Evolutionary conservation across 176 grass and related monocot species (phyloP).

Genomic region (Eleusine indica): DNA sequence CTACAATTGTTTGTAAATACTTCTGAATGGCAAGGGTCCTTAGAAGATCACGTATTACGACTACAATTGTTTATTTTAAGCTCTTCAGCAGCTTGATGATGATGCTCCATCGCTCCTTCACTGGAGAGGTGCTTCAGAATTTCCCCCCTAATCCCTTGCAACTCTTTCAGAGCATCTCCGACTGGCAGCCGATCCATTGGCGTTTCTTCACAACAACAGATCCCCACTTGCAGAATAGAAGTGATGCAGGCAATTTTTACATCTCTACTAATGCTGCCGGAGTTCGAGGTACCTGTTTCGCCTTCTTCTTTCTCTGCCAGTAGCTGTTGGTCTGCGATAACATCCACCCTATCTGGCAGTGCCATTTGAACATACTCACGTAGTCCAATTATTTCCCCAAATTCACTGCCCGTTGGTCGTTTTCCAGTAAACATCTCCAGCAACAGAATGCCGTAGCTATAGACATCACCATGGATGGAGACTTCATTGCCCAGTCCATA

Average conservation of each 20-base stretch:
- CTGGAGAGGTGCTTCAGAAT: background rate
- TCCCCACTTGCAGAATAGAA: background rate
- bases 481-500: slow-evolving; percentile 36
- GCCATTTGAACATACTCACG: background rate
- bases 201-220: background rate
- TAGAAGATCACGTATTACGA: too few species aligned
- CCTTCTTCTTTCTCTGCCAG: background rate
- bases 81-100: background rate
- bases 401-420: background rate
- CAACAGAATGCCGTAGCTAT: slow-evolving; percentile 36
- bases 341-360: background rate
- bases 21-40: too few species aligned
- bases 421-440: slow-evolving; percentile 40
- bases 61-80: background rate
- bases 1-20: too few species aligned
- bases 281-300: background rate
- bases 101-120: background rate
- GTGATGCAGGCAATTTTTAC: background rate
- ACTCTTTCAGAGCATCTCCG: background rate
- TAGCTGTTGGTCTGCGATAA: background rate
- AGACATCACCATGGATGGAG: slow-evolving; percentile 33
- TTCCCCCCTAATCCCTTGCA: background rate
- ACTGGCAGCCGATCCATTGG: background rate
- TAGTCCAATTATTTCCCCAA: background rate
- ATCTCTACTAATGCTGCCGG: too few species aligned